A percentile compares a stretch with the other conserved stretches of the same genome.
These are phyloP conservation scores for Lichtheimia ramosa DNA, from an alignment of 371 early-diverging fungal species.

Conservation along the genomic window DNA sequence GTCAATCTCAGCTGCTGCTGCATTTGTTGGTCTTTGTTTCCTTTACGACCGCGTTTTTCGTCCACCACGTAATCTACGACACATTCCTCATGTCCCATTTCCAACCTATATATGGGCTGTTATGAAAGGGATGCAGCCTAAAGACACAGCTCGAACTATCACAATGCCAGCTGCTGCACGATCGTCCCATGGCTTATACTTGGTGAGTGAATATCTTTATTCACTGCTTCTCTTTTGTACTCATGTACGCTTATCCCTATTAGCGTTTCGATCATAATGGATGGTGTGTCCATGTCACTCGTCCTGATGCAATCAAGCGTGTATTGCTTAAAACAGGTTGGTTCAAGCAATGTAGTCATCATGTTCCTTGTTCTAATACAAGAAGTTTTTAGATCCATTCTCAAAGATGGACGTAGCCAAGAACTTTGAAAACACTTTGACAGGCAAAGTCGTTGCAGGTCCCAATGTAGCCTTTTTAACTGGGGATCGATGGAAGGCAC, in stretches of 20 bases:
- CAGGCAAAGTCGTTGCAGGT: slow-evolving; percentile 13
- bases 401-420: no score
- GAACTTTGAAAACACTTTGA: slow-evolving; percentile 1
- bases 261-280: slow-evolving; percentile 13
- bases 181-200: slow-evolving; percentile 3
- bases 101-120: background rate
- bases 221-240: no score
- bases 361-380: no score
- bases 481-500: slow-evolving; percentile 24
- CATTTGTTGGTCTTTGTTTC: background rate
- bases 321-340: slow-evolving; percentile 20
- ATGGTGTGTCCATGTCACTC: slow-evolving; percentile 20
- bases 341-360: background rate
- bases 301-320: slow-evolving; percentile 17
- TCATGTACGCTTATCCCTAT: no score
- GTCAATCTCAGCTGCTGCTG: background rate
- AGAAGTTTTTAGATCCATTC: no score
- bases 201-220: background rate
- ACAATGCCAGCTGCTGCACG: slow-evolving; percentile 6
- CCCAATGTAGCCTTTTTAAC: slow-evolving; percentile 21
- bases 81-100: slow-evolving; percentile 14
- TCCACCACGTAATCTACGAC: slow-evolving; percentile 7
- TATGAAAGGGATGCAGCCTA: background rate
- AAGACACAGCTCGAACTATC: background rate
- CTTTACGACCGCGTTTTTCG: background rate